Evolutionary conservation across 2,329 filamentous ascomycete genomes (phyloP).

Genomic region (Ascochyta koolunga): DNA sequence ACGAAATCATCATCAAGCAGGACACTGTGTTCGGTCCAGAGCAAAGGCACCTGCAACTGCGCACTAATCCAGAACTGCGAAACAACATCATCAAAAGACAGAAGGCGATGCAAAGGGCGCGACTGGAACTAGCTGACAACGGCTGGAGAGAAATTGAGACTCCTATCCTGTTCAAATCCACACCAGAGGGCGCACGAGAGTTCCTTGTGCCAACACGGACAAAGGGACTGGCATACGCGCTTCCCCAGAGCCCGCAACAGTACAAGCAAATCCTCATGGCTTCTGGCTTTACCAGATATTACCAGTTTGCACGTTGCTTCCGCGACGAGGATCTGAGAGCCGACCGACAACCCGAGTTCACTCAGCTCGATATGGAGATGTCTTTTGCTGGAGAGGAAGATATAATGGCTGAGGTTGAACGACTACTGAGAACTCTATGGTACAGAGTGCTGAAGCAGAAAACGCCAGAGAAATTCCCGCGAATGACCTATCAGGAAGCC

Average conservation of each 20-base stretch:
- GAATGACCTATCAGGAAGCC: conserved; percentile 74
- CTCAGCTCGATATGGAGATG: conserved; percentile 95
- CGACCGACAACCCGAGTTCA: conserved; percentile 96
- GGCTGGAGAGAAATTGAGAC: conserved; percentile 85
- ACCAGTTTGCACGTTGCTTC: conserved; percentile 93
- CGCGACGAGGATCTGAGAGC: conserved; percentile 92
- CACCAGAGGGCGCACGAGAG: conserved; percentile 91
- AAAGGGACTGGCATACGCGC: conserved; percentile 79
- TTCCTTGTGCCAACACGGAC: conserved; percentile 89
- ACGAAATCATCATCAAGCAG: conserved; percentile 76
- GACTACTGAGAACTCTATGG: conserved; percentile 63
- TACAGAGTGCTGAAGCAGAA: conserved; percentile 53
- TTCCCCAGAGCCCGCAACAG: conserved; percentile 96
- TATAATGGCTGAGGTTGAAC: conserved; percentile 68
- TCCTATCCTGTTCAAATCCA: conserved; percentile 94
- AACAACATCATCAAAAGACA: conserved; percentile 75
- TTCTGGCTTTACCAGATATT: conserved; percentile 80
- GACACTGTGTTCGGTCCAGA: conserved; percentile 76
- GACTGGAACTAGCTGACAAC: conserved; percentile 58
- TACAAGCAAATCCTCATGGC: conserved; percentile 99
- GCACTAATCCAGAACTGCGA: conserved; percentile 71
- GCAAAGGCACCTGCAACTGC: conserved; percentile 82
- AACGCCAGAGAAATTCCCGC: conserved; percentile 57
- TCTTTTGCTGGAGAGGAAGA: conserved; percentile 76
- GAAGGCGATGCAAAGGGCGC: conserved; percentile 61